A percentile compares a stretch with the other conserved stretches of the same genome.
phyloP scores from a whole-genome alignment of 1,139 yeast genomes.

The Blastobotrys proliferans region DNA sequence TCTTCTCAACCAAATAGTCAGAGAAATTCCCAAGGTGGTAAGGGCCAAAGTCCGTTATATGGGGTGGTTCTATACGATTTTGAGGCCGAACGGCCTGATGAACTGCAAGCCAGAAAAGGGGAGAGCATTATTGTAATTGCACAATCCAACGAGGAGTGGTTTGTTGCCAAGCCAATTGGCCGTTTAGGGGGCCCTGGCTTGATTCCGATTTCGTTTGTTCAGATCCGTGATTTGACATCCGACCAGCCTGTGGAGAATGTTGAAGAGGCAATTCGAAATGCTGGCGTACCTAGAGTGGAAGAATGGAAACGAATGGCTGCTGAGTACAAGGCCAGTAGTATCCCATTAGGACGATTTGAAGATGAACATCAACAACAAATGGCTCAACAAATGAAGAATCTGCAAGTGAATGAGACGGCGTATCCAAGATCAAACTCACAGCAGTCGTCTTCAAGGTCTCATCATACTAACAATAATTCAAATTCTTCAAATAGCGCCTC shows the following conservation, averaged over 20 bases:
- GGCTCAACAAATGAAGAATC: constrained; percentile 9
- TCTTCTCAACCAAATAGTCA: not conserved
- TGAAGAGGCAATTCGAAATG: constrained; percentile 53
- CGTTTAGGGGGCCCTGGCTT: constrained; percentile 95
- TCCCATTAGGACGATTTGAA: constrained; percentile 59
- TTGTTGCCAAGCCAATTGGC: constrained; percentile 93
- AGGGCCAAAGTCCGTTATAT: constrained; percentile 41
- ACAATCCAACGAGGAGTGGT: constrained; percentile 95
- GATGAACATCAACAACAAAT: constrained; percentile 20
- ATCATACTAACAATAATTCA: not conserved
- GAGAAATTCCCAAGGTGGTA: not conserved
- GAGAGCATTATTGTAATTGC: constrained; percentile 92
- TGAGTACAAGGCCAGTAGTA: constrained; percentile 86
- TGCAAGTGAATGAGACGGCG: constrained; percentile 8
- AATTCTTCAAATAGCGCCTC: not conserved
- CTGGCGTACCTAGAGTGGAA: constrained; percentile 83
- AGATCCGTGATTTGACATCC: constrained; percentile 71
- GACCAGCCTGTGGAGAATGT: constrained; percentile 49
- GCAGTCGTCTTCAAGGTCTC: not conserved
- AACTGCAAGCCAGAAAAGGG: constrained; percentile 76
- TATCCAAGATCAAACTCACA: constrained; percentile 3
- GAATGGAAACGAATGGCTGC: constrained; percentile 94
- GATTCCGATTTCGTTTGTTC: constrained; percentile 87
- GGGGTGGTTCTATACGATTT: constrained; percentile 77
- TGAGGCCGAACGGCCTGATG: constrained; percentile 85